Percentiles rank a stretch among this genome's conserved stretches.
Conservation (phyloP, 23 red algal genomes). For the Gracilaria caudata region DNA sequence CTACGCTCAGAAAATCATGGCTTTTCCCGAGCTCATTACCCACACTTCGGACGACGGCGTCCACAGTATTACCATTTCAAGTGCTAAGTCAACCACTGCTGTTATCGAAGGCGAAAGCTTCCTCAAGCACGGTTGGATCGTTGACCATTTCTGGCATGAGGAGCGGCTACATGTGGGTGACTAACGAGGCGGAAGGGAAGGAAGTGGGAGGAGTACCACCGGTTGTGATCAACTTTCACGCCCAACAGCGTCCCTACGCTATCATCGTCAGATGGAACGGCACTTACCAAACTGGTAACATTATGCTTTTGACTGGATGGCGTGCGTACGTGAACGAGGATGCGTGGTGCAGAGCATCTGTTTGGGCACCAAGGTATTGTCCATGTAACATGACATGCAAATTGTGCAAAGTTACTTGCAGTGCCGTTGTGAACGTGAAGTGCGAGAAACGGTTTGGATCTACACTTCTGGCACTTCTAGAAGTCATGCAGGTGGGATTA, state of each 20-base stretch:
- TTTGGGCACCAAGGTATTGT: constrained; percentile 29
- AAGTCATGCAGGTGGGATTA: too few relatives aligned
- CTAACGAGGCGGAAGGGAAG: background rate
- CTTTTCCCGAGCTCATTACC: background rate
- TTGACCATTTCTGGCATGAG: background rate
- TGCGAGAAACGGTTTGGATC: too few relatives aligned
- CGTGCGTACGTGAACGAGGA: constrained; percentile 23
- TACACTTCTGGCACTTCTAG: too few relatives aligned
- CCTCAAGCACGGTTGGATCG: constrained; percentile 27
- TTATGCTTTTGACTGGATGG: constrained; percentile 21
- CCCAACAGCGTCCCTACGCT: background rate
- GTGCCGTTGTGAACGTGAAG: background rate
- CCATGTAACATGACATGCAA: constrained; percentile 24
- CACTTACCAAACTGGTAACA: constrained; percentile 6
- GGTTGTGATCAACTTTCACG: constrained; percentile 6
- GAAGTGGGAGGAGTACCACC: constrained; percentile 32
- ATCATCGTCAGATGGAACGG: constrained; percentile 21
- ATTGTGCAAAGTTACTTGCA: background rate
- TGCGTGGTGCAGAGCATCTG: constrained; percentile 8
- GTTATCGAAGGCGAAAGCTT: background rate
- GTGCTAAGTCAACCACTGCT: background rate
- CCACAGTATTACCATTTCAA: background rate
- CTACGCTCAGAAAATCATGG: background rate
- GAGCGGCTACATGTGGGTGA: constrained; percentile 25
- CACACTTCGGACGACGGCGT: constrained; percentile 40